phyloP scores from a whole-genome alignment of 805 yeast species.

The Saccharomycopsis fibuligera region DNA sequence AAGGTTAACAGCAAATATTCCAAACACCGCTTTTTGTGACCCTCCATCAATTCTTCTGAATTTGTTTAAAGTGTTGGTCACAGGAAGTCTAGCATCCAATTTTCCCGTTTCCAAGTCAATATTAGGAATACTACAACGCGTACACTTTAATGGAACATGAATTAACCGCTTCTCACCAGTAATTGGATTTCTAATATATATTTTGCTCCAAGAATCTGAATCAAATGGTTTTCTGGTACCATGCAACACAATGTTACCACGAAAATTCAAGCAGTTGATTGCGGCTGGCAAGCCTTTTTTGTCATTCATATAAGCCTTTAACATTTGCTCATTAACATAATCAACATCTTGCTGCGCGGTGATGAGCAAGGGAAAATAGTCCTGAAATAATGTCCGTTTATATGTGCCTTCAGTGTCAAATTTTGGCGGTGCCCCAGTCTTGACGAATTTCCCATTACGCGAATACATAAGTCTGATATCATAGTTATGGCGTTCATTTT shows the following conservation, averaged over 20 bases:
- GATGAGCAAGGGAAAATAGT: conserved; percentile 10
- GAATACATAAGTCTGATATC: conserved; percentile 6
- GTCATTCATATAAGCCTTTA: not conserved
- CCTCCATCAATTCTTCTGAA: conserved; percentile 28
- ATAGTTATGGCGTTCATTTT: not conserved
- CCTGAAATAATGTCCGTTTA: conserved; percentile 15
- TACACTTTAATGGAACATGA: conserved; percentile 22
- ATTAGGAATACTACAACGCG: conserved; percentile 30
- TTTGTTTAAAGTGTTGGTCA: conserved; percentile 26
- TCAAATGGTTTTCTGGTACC: conserved; percentile 28
- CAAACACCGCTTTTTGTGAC: conserved; percentile 22
- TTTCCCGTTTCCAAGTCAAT: conserved; percentile 25
- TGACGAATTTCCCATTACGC: conserved; percentile 3
- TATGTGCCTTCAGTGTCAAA: not conserved
- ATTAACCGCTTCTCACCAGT: not conserved
- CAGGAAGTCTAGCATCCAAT: conserved; percentile 24
- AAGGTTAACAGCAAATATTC: conserved; percentile 11
- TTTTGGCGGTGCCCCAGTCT: conserved; percentile 4
- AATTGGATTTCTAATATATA: too few species aligned
- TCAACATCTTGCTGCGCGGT: conserved; percentile 6
- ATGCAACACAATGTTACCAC: conserved; percentile 28
- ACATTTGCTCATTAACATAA: not conserved
- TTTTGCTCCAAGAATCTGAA: conserved; percentile 33
- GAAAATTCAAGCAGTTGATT: conserved; percentile 28
- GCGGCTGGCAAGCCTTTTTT: too few species aligned